Conservation (phyloP, 441 rosid species). For the Croton laevigatus region DNA sequence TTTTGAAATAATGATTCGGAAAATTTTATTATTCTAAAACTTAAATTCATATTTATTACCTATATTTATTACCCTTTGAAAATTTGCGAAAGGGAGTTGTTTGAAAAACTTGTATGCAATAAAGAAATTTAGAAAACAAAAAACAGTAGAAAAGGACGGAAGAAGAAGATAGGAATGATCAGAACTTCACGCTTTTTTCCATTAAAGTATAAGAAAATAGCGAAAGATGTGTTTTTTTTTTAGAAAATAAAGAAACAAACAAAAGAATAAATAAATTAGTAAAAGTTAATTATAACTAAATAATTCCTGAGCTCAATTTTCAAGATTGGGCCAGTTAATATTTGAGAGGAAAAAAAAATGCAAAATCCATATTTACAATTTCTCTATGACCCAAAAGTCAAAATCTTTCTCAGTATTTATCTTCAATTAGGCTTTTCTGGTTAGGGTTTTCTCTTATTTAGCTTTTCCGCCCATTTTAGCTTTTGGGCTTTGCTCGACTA, state of each 20-base stretch:
- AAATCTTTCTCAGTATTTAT: constrained; percentile 22
- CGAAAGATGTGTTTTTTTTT: too few relatives aligned
- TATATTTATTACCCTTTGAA: background rate
- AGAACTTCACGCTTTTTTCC: constrained; percentile 15
- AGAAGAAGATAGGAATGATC: constrained; percentile 21
- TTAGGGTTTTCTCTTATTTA: constrained; percentile 29
- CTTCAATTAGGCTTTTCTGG: constrained; percentile 10
- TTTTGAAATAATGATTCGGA: too few relatives aligned
- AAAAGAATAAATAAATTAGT: background rate
- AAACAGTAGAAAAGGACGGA: constrained; percentile 18
- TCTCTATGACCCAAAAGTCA: constrained; percentile 2
- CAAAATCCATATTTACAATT: background rate
- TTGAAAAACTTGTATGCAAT: background rate
- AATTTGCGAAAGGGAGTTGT: background rate
- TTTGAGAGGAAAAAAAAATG: background rate
- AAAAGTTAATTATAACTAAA: background rate
- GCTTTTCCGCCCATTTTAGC: constrained; percentile 18
- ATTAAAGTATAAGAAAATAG: too few relatives aligned
- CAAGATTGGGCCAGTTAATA: constrained; percentile 22
- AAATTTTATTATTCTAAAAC: too few relatives aligned
- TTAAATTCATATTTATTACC: too few relatives aligned
- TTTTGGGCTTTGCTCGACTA: constrained; percentile 13
- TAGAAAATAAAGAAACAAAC: background rate
- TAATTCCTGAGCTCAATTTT: constrained; percentile 18
- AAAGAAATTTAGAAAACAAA: background rate